phyloP scores from a whole-genome alignment of 1,139 yeast species.

The Meyerozyma carpophila region DNA sequence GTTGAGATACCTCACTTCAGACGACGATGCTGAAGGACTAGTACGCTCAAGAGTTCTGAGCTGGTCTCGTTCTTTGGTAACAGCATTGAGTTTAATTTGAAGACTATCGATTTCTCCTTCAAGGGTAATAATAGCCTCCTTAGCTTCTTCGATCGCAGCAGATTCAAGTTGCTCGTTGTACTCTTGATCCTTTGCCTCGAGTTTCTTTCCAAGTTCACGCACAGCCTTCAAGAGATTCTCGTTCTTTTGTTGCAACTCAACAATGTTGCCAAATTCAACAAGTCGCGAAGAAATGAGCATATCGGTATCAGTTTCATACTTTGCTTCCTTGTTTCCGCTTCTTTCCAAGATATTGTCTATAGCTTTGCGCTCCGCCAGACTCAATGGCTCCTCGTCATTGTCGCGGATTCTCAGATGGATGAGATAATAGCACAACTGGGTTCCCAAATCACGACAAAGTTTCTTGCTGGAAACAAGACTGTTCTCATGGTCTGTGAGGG shows the following conservation, averaged over 20 bases:
- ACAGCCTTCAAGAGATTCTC: conserved; percentile 63
- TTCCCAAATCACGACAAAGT: conserved; percentile 67
- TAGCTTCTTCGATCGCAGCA: conserved; percentile 68
- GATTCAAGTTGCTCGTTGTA: conserved; percentile 43
- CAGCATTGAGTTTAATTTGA: conserved; percentile 46
- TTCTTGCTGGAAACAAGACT: conserved; percentile 44
- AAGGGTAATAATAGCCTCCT: conserved; percentile 64
- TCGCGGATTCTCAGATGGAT: conserved; percentile 60
- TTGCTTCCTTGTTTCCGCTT: conserved; percentile 22
- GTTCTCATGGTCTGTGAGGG: conserved; percentile 31
- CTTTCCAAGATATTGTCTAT: conserved; percentile 39
- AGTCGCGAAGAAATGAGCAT: conserved; percentile 65
- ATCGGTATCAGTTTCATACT: conserved; percentile 61
- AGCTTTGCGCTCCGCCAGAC: conserved; percentile 51
- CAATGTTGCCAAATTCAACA: conserved; percentile 59
- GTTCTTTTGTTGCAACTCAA: conserved; percentile 70
- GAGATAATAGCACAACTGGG: conserved; percentile 71
- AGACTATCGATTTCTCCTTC: conserved; percentile 56
- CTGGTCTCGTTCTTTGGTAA: conserved; percentile 62
- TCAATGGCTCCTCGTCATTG: conserved; percentile 48
- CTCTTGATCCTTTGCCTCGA: conserved; percentile 49
- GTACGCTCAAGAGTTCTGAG: conserved; percentile 27
- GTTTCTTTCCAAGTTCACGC: conserved; percentile 61
- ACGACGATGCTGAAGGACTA: conserved; percentile 6
- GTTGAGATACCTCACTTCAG: conserved; percentile 19